Conservation (phyloP, 2,329 filamentous ascomycete genomes). For the Hypoxylon sp. region DNA sequence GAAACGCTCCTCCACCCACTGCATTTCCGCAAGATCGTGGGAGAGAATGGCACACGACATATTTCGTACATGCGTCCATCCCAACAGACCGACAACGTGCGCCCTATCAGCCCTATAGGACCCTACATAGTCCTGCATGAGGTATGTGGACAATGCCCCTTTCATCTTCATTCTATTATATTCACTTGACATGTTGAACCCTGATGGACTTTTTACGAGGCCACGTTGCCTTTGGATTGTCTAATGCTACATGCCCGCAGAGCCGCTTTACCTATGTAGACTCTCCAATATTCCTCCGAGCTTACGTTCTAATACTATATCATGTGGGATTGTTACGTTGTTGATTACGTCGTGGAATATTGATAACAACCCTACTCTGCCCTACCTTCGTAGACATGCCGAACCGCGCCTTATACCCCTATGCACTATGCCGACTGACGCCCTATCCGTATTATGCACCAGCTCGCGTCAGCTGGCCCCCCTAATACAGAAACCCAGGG, state of each 20-base stretch:
- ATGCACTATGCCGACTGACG: conserved; percentile 7
- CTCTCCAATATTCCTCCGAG: conserved; percentile 30
- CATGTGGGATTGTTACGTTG: conserved; percentile 20
- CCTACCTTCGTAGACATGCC: conserved; percentile 13
- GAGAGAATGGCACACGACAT: conserved; percentile 13
- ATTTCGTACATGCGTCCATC: conserved; percentile 21
- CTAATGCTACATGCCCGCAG: conserved; percentile 18
- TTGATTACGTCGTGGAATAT: conserved; percentile 22
- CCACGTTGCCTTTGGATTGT: conserved; percentile 34
- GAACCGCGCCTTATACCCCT: conserved; percentile 14
- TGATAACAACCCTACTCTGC: conserved; percentile 1
- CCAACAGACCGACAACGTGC: conserved; percentile 16
- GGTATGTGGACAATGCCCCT: conserved; percentile 17
- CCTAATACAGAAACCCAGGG: conserved; percentile 8
- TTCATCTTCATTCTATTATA: conserved; percentile 13
- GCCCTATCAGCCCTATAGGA: conserved; percentile 42
- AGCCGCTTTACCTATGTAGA: conserved; percentile 25
- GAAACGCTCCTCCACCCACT: background rate
- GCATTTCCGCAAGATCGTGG: conserved; percentile 7
- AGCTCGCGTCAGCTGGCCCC: conserved; percentile 37
- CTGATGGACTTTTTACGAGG: conserved; percentile 26
- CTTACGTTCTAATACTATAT: conserved; percentile 35
- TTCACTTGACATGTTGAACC: conserved; percentile 8
- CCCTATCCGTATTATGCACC: conserved; percentile 23
- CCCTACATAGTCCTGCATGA: conserved; percentile 30